Conservation (phyloP, 352 stramenopile species). For the Pythium volutum region DNA sequence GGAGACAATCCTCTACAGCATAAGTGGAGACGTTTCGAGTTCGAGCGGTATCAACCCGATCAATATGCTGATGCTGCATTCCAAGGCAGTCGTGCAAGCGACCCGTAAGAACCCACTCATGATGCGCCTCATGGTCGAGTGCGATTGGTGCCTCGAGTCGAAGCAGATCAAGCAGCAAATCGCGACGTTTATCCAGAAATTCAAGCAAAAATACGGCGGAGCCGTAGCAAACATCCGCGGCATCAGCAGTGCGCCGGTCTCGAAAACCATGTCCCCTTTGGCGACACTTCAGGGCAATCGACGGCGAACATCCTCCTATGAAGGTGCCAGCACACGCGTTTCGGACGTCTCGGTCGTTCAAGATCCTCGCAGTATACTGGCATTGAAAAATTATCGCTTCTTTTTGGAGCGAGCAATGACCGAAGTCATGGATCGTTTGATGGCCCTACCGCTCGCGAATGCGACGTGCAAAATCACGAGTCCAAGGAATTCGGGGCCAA, state of each 20-base stretch:
- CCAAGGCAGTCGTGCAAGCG: constrained; percentile 19
- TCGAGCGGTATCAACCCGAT: constrained; percentile 23
- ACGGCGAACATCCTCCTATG: constrained; percentile 15
- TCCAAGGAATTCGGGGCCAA: constrained; percentile 4
- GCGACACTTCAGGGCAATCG: constrained; percentile 6
- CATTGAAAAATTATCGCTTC: constrained; percentile 71
- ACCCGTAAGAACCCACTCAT: constrained; percentile 30
- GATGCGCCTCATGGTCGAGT: constrained; percentile 38
- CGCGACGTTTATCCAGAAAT: constrained; percentile 39
- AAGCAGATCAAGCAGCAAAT: constrained; percentile 42
- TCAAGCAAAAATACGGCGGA: constrained; percentile 50
- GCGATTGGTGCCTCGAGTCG: constrained; percentile 46
- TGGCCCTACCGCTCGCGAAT: constrained; percentile 13
- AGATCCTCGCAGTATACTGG: constrained; percentile 49
- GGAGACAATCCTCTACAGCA: constrained; percentile 38
- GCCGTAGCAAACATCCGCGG: background rate
- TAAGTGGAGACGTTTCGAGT: constrained; percentile 12
- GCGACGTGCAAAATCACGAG: constrained; percentile 25
- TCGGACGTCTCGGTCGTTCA: constrained; percentile 28
- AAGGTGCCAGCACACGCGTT: constrained; percentile 10
- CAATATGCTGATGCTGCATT: constrained; percentile 35
- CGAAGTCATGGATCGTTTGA: constrained; percentile 47
- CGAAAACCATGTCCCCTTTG: constrained; percentile 16
- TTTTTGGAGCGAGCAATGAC: constrained; percentile 64
- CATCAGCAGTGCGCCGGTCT: constrained; percentile 6